These are phyloP conservation scores for Scutellaria galericulata DNA, from an alignment of 257 asterid species.

Conservation along the genomic window DNA sequence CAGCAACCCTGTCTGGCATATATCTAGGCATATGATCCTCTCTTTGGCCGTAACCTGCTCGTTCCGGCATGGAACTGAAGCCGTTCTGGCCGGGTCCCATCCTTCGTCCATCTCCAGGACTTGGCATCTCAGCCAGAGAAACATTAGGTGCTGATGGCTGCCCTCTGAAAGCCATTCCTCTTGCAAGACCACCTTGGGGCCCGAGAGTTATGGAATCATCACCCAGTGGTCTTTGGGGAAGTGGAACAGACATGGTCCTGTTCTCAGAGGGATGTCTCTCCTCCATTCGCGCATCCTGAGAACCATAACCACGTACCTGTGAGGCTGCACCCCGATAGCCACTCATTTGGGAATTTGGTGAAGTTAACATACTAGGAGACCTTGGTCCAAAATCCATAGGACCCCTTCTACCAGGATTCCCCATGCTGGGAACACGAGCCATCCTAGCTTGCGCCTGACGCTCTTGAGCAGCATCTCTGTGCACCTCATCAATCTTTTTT, in stretches of 20 bases:
- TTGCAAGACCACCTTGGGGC: conserved; percentile 94
- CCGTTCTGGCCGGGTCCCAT: conserved; percentile 61
- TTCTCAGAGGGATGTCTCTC: conserved; percentile 65
- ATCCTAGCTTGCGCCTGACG: conserved; percentile 79
- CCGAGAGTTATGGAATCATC: conserved; percentile 86
- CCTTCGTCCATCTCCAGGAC: conserved; percentile 65
- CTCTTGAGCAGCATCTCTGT: conserved; percentile 97
- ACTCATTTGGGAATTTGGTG: conserved; percentile 67
- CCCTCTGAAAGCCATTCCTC: conserved; percentile 81
- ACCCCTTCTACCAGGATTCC: conserved; percentile 64
- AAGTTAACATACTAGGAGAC: conserved; percentile 57
- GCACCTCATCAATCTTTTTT: conserved; percentile 93
- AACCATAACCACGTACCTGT: conserved; percentile 69
- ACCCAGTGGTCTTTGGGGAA: conserved; percentile 74
- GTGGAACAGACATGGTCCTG: conserved; percentile 60
- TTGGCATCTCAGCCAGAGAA: conserved; percentile 46
- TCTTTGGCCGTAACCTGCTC: conserved; percentile 58
- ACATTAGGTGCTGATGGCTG: conserved; percentile 52
- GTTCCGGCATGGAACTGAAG: conserved; percentile 56
- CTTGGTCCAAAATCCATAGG: conserved; percentile 77
- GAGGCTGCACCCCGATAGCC: conserved; percentile 57
- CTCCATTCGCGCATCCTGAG: conserved; percentile 71
- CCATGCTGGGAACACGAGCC: conserved; percentile 64
- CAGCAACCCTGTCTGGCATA: conserved; percentile 54
- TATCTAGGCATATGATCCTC: conserved; percentile 66